Conservation (phyloP, 2,329 filamentous ascomycete genomes). For the Verticillium klebahnii region DNA sequence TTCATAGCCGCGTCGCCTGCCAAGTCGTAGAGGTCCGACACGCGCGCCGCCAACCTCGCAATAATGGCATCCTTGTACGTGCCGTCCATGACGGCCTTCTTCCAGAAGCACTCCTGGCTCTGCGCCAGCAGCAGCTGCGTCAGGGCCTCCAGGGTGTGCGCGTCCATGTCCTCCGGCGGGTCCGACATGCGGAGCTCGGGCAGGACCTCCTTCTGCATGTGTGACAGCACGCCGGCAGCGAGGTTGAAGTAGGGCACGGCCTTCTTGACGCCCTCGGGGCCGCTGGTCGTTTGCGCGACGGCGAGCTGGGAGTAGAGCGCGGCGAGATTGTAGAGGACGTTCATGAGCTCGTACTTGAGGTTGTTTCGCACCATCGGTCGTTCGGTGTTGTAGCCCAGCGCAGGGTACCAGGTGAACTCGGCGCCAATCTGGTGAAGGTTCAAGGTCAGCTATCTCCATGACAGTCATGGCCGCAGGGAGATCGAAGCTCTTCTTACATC, state of each 20-base stretch:
- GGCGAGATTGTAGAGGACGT: constrained; percentile 88
- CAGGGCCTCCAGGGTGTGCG: constrained; percentile 76
- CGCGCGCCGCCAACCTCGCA: constrained; percentile 80
- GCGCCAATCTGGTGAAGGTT: constrained; percentile 65
- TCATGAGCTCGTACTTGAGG: constrained; percentile 80
- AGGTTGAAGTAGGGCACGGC: constrained; percentile 89
- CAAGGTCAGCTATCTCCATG: not conserved
- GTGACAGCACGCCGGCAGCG: constrained; percentile 75
- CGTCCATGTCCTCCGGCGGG: constrained; percentile 94
- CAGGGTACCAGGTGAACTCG: constrained; percentile 94
- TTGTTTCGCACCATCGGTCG: constrained; percentile 64
- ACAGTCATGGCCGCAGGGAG: constrained; percentile 1
- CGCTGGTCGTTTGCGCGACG: constrained; percentile 70
- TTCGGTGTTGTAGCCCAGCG: constrained; percentile 83
- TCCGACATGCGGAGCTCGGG: constrained; percentile 76
- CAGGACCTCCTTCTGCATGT: constrained; percentile 72
- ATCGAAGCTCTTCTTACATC: constrained; percentile 54
- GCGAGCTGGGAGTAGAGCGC: constrained; percentile 92
- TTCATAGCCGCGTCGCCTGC: constrained; percentile 83
- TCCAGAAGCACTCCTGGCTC: constrained; percentile 97
- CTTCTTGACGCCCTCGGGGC: constrained; percentile 76
- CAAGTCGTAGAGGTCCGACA: constrained; percentile 84
- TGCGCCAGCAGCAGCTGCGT: constrained; percentile 84
- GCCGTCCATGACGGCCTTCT: constrained; percentile 90
- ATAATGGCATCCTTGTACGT: constrained; percentile 84